Evolutionary conservation across 225 moss, liverwort and hornwort genomes (phyloP).

Genomic region (Pleurozium schreberi): DNA sequence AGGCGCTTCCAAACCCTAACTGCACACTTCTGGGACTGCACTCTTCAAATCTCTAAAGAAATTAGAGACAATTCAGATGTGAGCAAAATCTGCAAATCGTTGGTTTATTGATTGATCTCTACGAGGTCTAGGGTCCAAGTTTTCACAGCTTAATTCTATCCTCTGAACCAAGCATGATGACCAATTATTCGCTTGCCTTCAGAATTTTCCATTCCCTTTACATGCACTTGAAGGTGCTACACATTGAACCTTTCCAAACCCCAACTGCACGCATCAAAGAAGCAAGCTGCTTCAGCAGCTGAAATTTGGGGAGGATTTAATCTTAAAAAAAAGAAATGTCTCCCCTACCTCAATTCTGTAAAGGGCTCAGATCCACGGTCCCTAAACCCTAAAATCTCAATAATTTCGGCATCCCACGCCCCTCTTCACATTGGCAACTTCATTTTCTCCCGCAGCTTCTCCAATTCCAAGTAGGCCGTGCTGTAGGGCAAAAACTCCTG

Average conservation of each 20-base stretch:
- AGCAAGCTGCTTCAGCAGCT: conserved; percentile 13
- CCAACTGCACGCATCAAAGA: background rate
- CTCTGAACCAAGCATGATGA: background rate
- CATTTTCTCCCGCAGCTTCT: conserved; percentile 58
- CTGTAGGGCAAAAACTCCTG: conserved; percentile 74
- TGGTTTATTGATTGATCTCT: conserved; percentile 8
- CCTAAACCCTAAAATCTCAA: conserved; percentile 3
- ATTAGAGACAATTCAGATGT: background rate
- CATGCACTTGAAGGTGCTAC: background rate
- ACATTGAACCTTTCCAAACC: background rate
- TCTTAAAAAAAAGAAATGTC: background rate
- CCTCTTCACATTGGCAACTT: conserved; percentile 15
- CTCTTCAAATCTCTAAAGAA: background rate
- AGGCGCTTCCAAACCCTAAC: background rate
- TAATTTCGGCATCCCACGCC: background rate
- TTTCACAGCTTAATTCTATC: background rate
- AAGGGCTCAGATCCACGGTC: background rate
- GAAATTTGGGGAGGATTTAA: background rate
- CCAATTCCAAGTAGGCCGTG: conserved; percentile 74
- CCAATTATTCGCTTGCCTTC: conserved; percentile 3
- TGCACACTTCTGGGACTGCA: background rate
- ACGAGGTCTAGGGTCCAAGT: background rate
- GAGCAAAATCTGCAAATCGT: background rate
- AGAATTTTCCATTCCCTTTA: background rate
- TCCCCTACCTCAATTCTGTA: background rate